Base-by-base conservation (phyloP, 2,329 filamentous ascomycete genomes). In the Penicillium brasilianum region DNA sequence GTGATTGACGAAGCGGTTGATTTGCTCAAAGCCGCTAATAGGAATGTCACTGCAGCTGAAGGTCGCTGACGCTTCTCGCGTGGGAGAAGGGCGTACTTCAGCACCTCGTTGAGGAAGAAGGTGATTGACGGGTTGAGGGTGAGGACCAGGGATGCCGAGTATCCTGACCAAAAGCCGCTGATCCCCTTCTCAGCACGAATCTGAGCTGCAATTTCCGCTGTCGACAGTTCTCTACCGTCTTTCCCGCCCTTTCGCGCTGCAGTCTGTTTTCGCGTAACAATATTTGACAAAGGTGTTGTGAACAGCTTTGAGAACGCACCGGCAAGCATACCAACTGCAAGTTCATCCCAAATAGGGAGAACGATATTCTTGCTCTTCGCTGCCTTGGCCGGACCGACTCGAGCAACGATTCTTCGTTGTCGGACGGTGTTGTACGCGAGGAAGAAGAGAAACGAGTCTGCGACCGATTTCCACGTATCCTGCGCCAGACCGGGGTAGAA, bases 81-180 rank as follows among this genome's bases (percentile, higher is more conserved):
- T 3, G 84, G 81, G 1, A 92, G 80, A 2, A 90, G 73, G 1
- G 82, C 72, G 55, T 85, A 83, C 66, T 89, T 88, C 20, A 95
- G 79, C 8, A 88, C 78, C 68, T 92, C 88, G 71, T 96, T 91
- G 32, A 96, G 80, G 67, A 94, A 88, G 73, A 97, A 93, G 0
- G 93, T 96, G 65, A 97, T 84, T 66, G 90, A 89, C 1, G 93
- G 93, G 70, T 97, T 97, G 30, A 96, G 81, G 0, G 93, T 93
- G 54, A 96, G 79, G 41, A 97, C 83, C 60, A 96, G 76, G 22
- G 86, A 89, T 1, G 92, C 92, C 20, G 90, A 91, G 75, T 96
- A 96, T 0, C 93, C 93, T 0, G 92, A 89, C 93, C 93, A 97
- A 69, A 97, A 89, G 2, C 92, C 92, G 48, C 81, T 73, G 10